phyloP scores from a whole-genome alignment of 345 rosid species.

The Salix suchowensis region DNA sequence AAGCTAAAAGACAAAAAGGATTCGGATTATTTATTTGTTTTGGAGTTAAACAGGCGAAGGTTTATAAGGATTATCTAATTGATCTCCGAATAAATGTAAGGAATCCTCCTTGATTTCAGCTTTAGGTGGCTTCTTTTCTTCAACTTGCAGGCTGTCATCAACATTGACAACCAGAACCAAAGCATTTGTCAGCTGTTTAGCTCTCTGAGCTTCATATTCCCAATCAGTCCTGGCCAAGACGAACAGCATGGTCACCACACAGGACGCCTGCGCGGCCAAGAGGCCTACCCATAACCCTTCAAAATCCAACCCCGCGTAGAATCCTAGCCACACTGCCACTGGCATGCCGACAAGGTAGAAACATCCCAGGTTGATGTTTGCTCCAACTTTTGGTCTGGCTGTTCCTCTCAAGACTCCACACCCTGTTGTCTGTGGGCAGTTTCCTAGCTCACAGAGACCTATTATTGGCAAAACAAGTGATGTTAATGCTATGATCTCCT shows the following conservation, averaged over 20 bases:
- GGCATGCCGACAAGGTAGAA: slow-evolving; percentile 84
- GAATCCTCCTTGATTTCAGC: slow-evolving; percentile 41
- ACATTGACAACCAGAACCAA: background rate
- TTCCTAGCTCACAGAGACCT: slow-evolving; percentile 84
- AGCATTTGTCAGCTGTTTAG: slow-evolving; percentile 44
- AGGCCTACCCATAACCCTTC: slow-evolving; percentile 79
- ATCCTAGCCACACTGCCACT: slow-evolving; percentile 63
- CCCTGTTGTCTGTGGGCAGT: slow-evolving; percentile 80
- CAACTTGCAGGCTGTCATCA: slow-evolving; percentile 27
- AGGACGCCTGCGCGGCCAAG: slow-evolving; percentile 78
- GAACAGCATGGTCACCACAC: slow-evolving; percentile 57
- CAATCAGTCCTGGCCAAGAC: slow-evolving; percentile 60
- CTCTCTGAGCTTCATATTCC: slow-evolving; percentile 55
- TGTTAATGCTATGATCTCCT: slow-evolving; percentile 57
- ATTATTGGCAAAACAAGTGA: slow-evolving; percentile 68
- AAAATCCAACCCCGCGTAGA: slow-evolving; percentile 54
- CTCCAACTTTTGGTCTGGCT: slow-evolving; percentile 78
- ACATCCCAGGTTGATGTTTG: slow-evolving; percentile 76
- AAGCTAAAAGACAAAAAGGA: background rate
- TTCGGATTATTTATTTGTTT: too few species aligned
- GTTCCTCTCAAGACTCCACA: slow-evolving; percentile 85
- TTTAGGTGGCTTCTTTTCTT: slow-evolving; percentile 19
- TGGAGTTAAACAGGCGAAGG: slow-evolving; percentile 16
- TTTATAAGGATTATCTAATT: slow-evolving; percentile 11
- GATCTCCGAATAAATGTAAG: slow-evolving; percentile 17